A percentile compares a stretch with the other conserved stretches of the same genome.
Conservation (phyloP, 768 basidiomycete species). For the Russula earlei region DNA sequence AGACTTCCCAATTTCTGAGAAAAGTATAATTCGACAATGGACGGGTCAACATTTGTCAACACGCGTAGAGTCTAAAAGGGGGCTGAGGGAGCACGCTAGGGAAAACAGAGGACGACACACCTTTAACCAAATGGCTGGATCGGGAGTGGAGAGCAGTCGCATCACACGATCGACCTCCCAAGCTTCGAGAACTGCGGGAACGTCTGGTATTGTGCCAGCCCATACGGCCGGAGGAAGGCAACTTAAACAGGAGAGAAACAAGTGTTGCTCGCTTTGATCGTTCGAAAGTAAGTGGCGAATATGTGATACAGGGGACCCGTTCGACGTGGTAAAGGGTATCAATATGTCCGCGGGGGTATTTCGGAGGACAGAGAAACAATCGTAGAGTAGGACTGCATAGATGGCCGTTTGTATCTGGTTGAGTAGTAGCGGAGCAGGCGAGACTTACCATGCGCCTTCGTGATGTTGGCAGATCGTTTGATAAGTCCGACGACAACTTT, state of each 20-base stretch:
- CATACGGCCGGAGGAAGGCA: conserved; percentile 50
- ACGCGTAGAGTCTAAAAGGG: conserved; percentile 47
- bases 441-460: conserved; percentile 4
- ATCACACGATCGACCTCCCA: conserved; percentile 70
- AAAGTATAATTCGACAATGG: conserved; percentile 50
- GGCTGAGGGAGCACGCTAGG: neutral
- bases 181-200: conserved; percentile 49
- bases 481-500: conserved; percentile 8
- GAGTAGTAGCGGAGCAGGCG: neutral
- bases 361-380: conserved; percentile 12
- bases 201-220: conserved; percentile 51
- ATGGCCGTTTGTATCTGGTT: neutral
- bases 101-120: conserved; percentile 29
- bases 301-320: conserved; percentile 29
- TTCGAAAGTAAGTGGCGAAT: conserved; percentile 54
- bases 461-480: conserved; percentile 2
- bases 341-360: conserved; percentile 10
- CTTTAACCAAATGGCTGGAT: conserved; percentile 47
- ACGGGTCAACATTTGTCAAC: conserved; percentile 46
- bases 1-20: conserved; percentile 34
- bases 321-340: neutral
- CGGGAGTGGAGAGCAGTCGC: conserved; percentile 52
- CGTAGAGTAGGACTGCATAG: conserved; percentile 5
- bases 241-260: conserved; percentile 57
- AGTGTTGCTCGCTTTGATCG: conserved; percentile 51